Evolutionary conservation across 805 yeast species (phyloP).

Genomic region (Candida oleophila): DNA sequence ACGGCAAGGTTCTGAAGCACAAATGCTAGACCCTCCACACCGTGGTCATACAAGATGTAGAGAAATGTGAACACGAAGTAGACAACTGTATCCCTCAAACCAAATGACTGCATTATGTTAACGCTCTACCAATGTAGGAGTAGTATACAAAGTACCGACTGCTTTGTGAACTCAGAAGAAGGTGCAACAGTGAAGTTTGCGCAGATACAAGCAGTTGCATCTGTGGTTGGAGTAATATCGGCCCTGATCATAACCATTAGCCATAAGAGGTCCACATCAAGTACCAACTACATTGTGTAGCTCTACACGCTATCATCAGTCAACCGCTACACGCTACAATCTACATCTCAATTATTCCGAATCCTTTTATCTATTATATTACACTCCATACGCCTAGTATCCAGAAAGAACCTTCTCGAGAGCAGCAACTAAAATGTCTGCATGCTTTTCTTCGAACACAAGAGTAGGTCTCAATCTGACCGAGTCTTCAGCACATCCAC

Average conservation of each 20-base stretch:
- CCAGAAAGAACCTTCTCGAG: slow-evolving; percentile 38
- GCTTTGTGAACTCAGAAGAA: too few relatives aligned
- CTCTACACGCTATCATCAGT: too few relatives aligned
- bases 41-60: slow-evolving; percentile 22
- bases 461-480: slow-evolving; percentile 81
- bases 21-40: slow-evolving; percentile 16
- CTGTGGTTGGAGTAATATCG: too few relatives aligned
- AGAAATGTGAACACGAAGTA: slow-evolving; percentile 17
- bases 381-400: slow-evolving; percentile 16
- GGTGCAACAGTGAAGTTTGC: too few relatives aligned
- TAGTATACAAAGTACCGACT: too few relatives aligned
- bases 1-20: slow-evolving; percentile 14
- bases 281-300: too few relatives aligned
- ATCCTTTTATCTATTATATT: not conserved
- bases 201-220: too few relatives aligned
- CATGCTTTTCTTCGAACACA: slow-evolving; percentile 77
- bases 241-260: too few relatives aligned
- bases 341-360: too few relatives aligned
- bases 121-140: too few relatives aligned
- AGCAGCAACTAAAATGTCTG: slow-evolving; percentile 56
- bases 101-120: slow-evolving; percentile 15
- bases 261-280: too few relatives aligned
- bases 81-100: slow-evolving; percentile 20
- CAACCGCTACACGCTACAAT: too few relatives aligned
- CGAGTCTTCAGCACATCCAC: slow-evolving; percentile 80